Base-by-base conservation (phyloP, 2,329 filamentous ascomycete genomes). In the Aspergillus fijiensis region DNA sequence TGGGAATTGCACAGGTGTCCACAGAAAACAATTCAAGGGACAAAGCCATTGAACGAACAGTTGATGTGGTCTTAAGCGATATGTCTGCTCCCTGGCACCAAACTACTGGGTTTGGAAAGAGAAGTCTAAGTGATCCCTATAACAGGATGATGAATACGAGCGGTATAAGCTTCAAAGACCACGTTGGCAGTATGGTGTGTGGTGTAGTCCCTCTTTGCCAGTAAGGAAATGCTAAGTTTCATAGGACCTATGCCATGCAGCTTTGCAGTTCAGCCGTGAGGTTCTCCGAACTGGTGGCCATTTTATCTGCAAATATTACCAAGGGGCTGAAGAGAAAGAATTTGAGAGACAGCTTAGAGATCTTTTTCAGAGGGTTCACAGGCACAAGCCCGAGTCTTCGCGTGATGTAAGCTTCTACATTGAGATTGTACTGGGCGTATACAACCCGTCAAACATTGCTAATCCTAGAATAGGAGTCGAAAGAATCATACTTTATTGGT, bases 101-200 rank as follows among this genome's bases (percentile, higher is more conserved):
- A 81, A 90, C 85, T 56, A 83, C 84, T 72, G 89, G 89, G 72
- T 92, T 90, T 81, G 89, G 86, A 81, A 89, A 90, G 81, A 92
- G 87, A 81, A 96, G 88, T 82, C 85, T 97, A 86, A 96, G 89
- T 94, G 90, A 95, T 86, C 92, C 92, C 66, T 95, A 96, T 87
- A 77, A 80, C 84, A 99, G 95, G 95, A 89, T 99, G 89, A 96
- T 97, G 92, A 99, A 99, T 79, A 97, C 94, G 69, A 96, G 90
- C 79, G 95, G 95, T 59, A 89, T 91, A 70, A 78, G 79, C 21
- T 95, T 96, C 73, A 87, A 88, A 65, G 95, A 99, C 77, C 95
- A 99, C 77, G 89, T 87, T 10, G 91, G 91, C 31, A 97, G 92
- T 78, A 98, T 99, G 91, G 94, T 97, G 79, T 73, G 88, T 74